phyloP scores from a whole-genome alignment of 208 protist species.

The Vickermania ingenoplastis region DNA sequence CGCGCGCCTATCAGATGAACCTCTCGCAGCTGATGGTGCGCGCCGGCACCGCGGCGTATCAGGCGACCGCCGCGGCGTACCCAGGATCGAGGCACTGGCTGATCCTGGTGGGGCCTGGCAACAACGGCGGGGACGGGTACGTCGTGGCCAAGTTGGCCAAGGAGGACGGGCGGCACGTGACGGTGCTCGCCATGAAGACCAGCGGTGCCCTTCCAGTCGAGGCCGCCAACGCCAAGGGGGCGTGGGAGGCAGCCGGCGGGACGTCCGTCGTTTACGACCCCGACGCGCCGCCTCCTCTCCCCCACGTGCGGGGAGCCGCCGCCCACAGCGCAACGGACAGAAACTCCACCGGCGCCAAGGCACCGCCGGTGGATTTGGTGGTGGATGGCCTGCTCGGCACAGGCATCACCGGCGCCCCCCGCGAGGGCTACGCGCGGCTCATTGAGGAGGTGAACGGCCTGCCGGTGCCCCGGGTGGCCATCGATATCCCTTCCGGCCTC shows the following conservation, averaged over 20 bases:
- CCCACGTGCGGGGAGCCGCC: too few relatives aligned
- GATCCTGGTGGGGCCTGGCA: conserved; percentile 69
- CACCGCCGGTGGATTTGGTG: conserved; percentile 46
- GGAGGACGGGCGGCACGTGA: conserved; percentile 24
- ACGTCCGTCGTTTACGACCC: conserved; percentile 2
- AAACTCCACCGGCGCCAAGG: neutral
- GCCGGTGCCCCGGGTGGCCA: conserved; percentile 43
- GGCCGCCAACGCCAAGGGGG: conserved; percentile 29
- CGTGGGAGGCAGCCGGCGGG: conserved; percentile 27
- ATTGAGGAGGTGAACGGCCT: conserved; percentile 47
- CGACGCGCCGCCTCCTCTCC: neutral
- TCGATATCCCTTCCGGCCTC: conserved; percentile 82
- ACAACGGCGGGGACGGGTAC: conserved; percentile 84
- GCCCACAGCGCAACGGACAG: too few relatives aligned
- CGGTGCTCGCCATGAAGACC: conserved; percentile 45
- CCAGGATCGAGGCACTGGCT: conserved; percentile 36
- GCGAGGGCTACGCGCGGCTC: conserved; percentile 44
- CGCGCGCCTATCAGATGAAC: conserved; percentile 30
- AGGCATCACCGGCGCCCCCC: conserved; percentile 47
- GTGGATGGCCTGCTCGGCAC: conserved; percentile 78
- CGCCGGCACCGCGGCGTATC: conserved; percentile 47
- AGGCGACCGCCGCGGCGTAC: conserved; percentile 30
- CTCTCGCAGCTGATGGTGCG: conserved; percentile 63
- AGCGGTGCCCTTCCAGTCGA: conserved; percentile 45
- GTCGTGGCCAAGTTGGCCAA: conserved; percentile 55